Conservation (phyloP, 345 rosid genomes). For the Rhodamnia rubescens region DNA sequence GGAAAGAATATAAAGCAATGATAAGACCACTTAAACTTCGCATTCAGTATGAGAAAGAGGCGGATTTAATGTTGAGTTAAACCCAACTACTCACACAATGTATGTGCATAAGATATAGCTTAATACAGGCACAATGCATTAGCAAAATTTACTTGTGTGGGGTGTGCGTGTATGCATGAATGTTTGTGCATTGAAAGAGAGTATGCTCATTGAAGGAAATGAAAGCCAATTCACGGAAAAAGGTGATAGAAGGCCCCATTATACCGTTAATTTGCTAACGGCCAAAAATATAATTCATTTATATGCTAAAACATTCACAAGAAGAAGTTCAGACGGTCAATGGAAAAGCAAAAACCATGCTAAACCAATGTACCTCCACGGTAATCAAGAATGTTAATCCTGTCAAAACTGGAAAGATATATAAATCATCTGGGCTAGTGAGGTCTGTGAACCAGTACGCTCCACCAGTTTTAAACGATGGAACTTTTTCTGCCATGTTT, state of each 20-base stretch:
- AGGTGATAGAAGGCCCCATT: not conserved
- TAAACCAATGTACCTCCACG: conserved; percentile 54
- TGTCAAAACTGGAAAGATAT: conserved; percentile 60
- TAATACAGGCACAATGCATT: not conserved
- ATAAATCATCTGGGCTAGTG: conserved; percentile 57
- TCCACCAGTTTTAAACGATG: conserved; percentile 79
- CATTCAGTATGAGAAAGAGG: not conserved
- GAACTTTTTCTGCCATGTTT: conserved; percentile 84
- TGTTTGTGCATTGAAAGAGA: not conserved
- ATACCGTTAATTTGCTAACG: not conserved
- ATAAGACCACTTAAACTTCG: not conserved
- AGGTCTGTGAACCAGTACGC: conserved; percentile 78
- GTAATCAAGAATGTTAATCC: conserved; percentile 54
- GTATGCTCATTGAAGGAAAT: not conserved
- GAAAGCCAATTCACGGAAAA: not conserved
- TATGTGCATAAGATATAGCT: not conserved
- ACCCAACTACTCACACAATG: not conserved
- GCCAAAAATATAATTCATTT: not conserved
- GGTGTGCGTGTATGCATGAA: not conserved
- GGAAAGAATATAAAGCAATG: not conserved
- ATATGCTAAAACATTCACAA: not conserved
- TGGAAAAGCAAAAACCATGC: not conserved
- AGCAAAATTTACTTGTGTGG: not conserved
- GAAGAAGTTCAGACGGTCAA: not conserved
- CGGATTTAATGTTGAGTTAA: not conserved